Conservation (phyloP, 148 eudicot species). For the Diospyros kaki region DNA sequence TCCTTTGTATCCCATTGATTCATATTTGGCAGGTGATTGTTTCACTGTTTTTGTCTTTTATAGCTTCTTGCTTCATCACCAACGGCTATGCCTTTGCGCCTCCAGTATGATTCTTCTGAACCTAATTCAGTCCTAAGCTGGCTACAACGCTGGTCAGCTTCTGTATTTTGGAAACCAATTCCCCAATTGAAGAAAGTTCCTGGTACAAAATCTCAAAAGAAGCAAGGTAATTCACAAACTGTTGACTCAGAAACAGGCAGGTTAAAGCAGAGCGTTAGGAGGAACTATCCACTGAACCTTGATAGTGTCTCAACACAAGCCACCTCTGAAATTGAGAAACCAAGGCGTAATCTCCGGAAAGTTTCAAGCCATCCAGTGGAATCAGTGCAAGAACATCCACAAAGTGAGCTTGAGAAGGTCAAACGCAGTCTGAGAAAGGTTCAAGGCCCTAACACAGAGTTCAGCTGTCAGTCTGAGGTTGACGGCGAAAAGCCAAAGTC, state of each 20-base stretch:
- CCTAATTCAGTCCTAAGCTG: constrained; percentile 47
- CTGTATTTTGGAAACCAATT: constrained; percentile 43
- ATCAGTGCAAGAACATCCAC: constrained; percentile 40
- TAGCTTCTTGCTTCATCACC: constrained; percentile 58
- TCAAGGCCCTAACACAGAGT: constrained; percentile 35
- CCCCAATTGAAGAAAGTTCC: constrained; percentile 34
- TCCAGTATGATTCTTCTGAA: constrained; percentile 47
- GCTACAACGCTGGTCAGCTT: constrained; percentile 55
- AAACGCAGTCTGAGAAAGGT: constrained; percentile 57
- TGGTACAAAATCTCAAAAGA: constrained; percentile 35
- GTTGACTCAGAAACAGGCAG: constrained; percentile 37
- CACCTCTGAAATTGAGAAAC: constrained; percentile 42
- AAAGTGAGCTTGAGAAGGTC: constrained; percentile 50
- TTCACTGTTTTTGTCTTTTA: not conserved
- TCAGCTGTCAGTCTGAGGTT: constrained; percentile 23
- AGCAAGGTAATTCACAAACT: constrained; percentile 29
- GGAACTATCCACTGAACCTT: constrained; percentile 20
- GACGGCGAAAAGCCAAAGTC: constrained; percentile 25
- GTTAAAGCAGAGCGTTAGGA: constrained; percentile 45
- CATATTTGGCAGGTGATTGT: too few species aligned
- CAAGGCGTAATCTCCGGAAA: constrained; percentile 46
- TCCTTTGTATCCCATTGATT: too few species aligned
- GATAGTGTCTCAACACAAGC: constrained; percentile 30
- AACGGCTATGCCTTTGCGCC: constrained; percentile 41
- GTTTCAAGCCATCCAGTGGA: constrained; percentile 35